Conservation (phyloP, 75 land plant genomes). For the Pinus albicaulis region DNA sequence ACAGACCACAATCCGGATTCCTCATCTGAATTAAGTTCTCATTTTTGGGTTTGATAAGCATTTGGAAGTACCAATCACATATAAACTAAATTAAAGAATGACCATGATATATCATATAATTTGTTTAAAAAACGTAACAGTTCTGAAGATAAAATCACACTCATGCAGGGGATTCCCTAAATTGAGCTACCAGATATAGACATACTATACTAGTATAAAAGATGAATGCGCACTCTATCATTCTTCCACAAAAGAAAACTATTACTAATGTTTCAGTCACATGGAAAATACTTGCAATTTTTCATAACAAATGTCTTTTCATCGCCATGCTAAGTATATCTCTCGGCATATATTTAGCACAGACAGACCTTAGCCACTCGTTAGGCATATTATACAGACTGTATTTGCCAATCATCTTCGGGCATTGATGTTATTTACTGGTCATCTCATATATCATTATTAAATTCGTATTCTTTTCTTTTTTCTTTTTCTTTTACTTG, state of each 20-base stretch:
- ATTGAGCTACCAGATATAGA: neutral
- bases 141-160: neutral
- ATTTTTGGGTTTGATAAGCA: neutral
- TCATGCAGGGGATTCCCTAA: neutral
- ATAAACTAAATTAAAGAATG: neutral
- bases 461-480: neutral
- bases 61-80: neutral
- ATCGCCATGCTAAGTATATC: no score
- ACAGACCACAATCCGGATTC: neutral
- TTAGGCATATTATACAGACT: no score
- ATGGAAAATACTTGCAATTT: neutral
- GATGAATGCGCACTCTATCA: neutral
- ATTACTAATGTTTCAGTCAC: slow-evolving; percentile 2
- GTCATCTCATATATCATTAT: neutral
- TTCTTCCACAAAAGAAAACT: neutral
- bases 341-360: no score
- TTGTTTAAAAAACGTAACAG: no score
- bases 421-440: no score
- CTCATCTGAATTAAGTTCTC: neutral
- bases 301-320: neutral
- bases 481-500: no score
- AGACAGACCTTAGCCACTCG: no score
- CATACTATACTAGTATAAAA: neutral
- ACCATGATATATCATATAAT: no score
- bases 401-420: no score